Conservation (phyloP, 2,329 filamentous ascomycete species). For the Biscogniauxia mediterranea region DNA sequence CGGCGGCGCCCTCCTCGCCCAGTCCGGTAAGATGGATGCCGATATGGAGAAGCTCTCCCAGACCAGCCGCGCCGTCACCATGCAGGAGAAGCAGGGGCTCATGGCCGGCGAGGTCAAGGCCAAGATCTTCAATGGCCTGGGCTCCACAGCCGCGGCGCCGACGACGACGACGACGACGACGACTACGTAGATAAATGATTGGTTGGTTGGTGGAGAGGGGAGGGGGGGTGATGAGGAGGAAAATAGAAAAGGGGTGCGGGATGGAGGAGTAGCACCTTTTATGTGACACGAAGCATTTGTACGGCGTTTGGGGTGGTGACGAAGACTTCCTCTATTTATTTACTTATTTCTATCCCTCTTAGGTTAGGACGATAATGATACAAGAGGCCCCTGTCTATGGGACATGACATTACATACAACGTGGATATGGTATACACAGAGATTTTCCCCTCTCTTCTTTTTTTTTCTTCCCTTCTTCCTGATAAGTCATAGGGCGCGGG, state of each 20-base stretch:
- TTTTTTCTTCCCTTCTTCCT: too few species aligned
- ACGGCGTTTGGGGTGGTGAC: not conserved
- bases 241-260: too few species aligned
- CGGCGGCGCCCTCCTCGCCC: constrained; percentile 4
- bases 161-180: not conserved
- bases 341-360: not conserved
- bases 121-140: constrained; percentile 32
- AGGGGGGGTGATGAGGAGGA: not conserved
- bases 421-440: not conserved
- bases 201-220: not conserved
- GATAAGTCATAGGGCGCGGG: too few species aligned
- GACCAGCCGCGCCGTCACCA: constrained; percentile 31
- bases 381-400: not conserved
- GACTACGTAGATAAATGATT: constrained; percentile 5
- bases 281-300: not conserved
- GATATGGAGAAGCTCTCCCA: constrained; percentile 31
- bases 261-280: not conserved
- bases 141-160: constrained; percentile 1
- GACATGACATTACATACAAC: not conserved
- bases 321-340: not conserved
- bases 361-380: not conserved
- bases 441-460: not conserved
- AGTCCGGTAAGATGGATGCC: constrained; percentile 15
- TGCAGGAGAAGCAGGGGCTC: constrained; percentile 35
- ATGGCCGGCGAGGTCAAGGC: constrained; percentile 32